Evolutionary conservation across 441 rosid species (phyloP).

Genomic region (Populus hybrid): DNA sequence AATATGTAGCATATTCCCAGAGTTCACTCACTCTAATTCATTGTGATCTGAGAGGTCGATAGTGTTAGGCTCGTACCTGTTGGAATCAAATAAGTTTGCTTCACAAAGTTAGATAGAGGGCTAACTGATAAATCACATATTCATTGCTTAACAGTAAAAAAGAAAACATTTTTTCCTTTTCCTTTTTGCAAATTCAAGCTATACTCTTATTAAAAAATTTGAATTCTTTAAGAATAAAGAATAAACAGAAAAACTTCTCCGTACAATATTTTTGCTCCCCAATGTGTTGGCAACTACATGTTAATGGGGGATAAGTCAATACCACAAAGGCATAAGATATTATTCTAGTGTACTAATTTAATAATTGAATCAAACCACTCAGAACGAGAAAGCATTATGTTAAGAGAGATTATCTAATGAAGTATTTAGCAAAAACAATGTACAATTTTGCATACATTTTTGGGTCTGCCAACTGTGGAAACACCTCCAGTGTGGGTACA

Average conservation of each 20-base stretch:
- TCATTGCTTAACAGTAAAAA: not conserved
- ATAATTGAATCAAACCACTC: conserved; percentile 6
- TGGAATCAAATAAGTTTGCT: conserved; percentile 22
- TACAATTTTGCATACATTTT: conserved; percentile 58
- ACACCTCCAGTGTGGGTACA: conserved; percentile 92
- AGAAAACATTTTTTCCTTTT: not conserved
- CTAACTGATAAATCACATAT: not conserved
- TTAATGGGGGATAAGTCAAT: not conserved
- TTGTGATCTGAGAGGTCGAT: conserved; percentile 81
- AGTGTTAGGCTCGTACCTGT: conserved; percentile 99
- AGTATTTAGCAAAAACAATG: conserved; percentile 11
- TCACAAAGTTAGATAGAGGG: conserved; percentile 15
- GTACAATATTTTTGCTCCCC: not conserved
- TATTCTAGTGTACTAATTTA: not conserved
- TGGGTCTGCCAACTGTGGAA: conserved; percentile 76
- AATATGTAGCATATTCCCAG: conserved; percentile 11
- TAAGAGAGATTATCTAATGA: not conserved
- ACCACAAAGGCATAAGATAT: not conserved
- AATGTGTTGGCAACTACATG: conserved; percentile 6
- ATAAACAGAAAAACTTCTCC: not conserved
- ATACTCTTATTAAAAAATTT: no score
- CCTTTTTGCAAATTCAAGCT: not conserved
- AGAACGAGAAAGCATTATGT: not conserved
- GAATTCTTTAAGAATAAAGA: not conserved
- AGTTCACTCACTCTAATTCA: conserved; percentile 81